Percentiles rank a stretch among this genome's conserved stretches.
phyloP scores from a whole-genome alignment of 495 filamentous ascomycete species.

The Talaromyces nanjingensis region DNA sequence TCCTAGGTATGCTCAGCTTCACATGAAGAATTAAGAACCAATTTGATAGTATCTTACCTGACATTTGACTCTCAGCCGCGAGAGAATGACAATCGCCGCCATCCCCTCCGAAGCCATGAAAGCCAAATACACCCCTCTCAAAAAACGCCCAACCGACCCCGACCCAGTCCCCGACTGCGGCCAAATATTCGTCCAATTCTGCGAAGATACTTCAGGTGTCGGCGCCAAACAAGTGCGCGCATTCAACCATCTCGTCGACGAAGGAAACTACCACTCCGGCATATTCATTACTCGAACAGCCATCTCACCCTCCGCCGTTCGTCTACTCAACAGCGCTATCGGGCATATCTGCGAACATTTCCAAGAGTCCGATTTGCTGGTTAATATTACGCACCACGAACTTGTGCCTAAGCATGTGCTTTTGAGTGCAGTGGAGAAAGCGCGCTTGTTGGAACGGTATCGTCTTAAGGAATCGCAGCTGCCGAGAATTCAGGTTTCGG shows the following conservation, averaged over 20 bases:
- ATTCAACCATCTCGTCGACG: conserved; percentile 73
- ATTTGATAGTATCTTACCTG: conserved; percentile 16
- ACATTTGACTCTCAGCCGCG: conserved; percentile 51
- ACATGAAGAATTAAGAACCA: neutral
- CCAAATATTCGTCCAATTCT: conserved; percentile 91
- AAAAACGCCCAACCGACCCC: conserved; percentile 52
- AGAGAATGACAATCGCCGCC: conserved; percentile 76
- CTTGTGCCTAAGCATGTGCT: conserved; percentile 91
- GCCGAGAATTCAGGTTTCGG: conserved; percentile 81
- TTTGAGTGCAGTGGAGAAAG: conserved; percentile 85
- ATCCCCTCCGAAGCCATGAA: conserved; percentile 77
- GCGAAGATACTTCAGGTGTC: conserved; percentile 57
- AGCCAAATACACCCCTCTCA: conserved; percentile 65
- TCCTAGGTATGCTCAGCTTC: conserved; percentile 40
- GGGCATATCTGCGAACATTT: conserved; percentile 81
- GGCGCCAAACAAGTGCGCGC: conserved; percentile 86
- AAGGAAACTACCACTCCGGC: conserved; percentile 76
- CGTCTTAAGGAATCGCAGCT: conserved; percentile 95
- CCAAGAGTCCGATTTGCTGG: conserved; percentile 87
- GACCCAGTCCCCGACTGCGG: conserved; percentile 67
- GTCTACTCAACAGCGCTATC: conserved; percentile 69
- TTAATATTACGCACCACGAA: conserved; percentile 98
- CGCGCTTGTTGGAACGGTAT: conserved; percentile 73
- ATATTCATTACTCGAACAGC: conserved; percentile 79
- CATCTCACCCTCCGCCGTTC: conserved; percentile 68